Evolutionary conservation across 805 yeast species (phyloP).

Genomic region (Hagleromyces aurorensis): DNA sequence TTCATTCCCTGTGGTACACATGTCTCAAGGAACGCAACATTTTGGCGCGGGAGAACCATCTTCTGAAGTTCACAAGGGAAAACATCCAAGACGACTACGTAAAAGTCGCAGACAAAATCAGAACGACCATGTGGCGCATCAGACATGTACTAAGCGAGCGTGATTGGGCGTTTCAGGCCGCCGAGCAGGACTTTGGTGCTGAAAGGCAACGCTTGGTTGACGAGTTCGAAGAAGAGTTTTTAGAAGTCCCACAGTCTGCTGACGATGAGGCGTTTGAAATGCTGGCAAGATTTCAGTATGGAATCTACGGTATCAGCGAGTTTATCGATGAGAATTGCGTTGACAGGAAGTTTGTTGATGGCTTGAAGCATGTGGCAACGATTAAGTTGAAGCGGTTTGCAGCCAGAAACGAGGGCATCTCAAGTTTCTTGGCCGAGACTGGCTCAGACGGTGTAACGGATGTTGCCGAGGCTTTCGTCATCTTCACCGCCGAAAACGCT

Average conservation of each 20-base stretch:
- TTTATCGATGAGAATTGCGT: slow-evolving; percentile 50
- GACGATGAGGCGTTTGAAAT: slow-evolving; percentile 57
- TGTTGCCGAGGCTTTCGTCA: slow-evolving; percentile 39
- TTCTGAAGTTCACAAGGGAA: slow-evolving; percentile 39
- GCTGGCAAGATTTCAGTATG: slow-evolving; percentile 70
- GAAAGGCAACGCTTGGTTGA: slow-evolving; percentile 42
- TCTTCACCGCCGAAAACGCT: slow-evolving; percentile 40
- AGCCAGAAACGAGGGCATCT: slow-evolving; percentile 39
- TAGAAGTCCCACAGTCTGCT: slow-evolving; percentile 45
- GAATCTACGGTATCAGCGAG: slow-evolving; percentile 77
- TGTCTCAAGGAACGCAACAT: slow-evolving; percentile 77
- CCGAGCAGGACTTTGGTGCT: slow-evolving; percentile 38
- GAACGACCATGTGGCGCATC: slow-evolving; percentile 67
- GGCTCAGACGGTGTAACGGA: slow-evolving; percentile 25
- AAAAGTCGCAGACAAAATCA: slow-evolving; percentile 36
- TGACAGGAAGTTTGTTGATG: slow-evolving; percentile 53
- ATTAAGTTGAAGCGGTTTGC: slow-evolving; percentile 54
- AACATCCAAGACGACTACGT: slow-evolving; percentile 33
- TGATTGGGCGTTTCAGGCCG: slow-evolving; percentile 58
- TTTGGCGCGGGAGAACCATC: slow-evolving; percentile 64
- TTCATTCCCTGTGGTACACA: slow-evolving; percentile 87
- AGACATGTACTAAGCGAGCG: slow-evolving; percentile 85
- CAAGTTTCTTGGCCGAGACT: slow-evolving; percentile 22
- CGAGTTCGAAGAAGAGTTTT: slow-evolving; percentile 51
- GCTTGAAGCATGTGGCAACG: slow-evolving; percentile 61